Evolutionary conservation across 2,329 filamentous ascomycete genomes (phyloP), one percentile per base, ranked within the genome.

Genomic region (Aspergillus puulaauensis): DNA sequence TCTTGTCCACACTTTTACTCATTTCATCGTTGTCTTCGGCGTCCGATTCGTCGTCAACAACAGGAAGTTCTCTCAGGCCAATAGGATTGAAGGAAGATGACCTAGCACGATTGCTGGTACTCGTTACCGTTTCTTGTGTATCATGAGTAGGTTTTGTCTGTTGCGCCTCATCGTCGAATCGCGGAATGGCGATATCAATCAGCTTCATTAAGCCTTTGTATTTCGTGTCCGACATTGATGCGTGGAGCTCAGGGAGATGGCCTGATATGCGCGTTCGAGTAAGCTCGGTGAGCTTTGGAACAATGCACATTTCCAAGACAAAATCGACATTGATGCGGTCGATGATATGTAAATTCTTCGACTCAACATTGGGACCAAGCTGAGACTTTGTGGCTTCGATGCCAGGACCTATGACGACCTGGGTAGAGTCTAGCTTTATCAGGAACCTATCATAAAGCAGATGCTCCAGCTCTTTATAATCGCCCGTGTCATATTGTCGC

Each of bases 261-360:
- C 95, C 95, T 1, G 92, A 96, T 35, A 99, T 86, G 60, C 91
- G 89, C 65, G 97, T 88, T 68, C 95, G 95, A 14, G 95, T 96
- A 49, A 99, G 79, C 62, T 97, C 96, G 0, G 93, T 90, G 0
- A 91, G 91, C 71, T 97, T 97, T 0, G 95, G 95, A n/a, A 99
- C 80, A 65, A 99, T 99, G 7, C 93, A 99, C 19, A 90, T 89
- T 72, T 97, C 93, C n/a, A 99, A 86, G 11, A 92, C 87, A 72
- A 99, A 98, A 72, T 98, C 91, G 66, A 99, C 90, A 65, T 96
- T 99, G 79, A 99, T 99, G 64, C 91, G 88, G 73, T 99, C 93
- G 37, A 99, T 91, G 54, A 99, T 87, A 71, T 98, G 93, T 64
- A 96, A 83, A 61, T 88, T 87, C 56, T 88, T 88, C 1, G 83